phyloP scores from a whole-genome alignment of 2,329 filamentous ascomycete genomes.

The Colletotrichum sp. region DNA sequence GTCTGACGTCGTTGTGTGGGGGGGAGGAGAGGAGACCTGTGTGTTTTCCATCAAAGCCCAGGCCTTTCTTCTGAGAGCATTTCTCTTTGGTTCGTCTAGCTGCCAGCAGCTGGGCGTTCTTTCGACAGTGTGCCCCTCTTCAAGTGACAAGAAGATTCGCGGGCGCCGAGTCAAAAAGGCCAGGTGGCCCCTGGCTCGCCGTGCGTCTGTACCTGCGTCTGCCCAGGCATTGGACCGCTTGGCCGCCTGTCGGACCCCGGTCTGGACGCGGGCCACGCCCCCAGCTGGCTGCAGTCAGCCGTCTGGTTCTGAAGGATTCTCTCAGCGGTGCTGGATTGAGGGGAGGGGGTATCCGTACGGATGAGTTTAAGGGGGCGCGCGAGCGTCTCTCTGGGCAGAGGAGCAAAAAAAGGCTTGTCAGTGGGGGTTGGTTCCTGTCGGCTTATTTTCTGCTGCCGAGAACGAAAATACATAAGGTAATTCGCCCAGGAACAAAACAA shows the following conservation, averaged over 20 bases:
- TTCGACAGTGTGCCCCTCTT: background rate
- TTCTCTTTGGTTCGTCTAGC: background rate
- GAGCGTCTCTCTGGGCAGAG: background rate
- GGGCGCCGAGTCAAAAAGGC: background rate
- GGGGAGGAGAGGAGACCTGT: background rate
- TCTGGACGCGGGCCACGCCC: background rate
- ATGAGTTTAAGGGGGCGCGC: background rate
- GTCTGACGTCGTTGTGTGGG: constrained; percentile 15
- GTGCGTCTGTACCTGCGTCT: constrained; percentile 17
- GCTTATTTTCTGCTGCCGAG: background rate
- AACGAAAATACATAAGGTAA: background rate
- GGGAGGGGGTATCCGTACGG: background rate
- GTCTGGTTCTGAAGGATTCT: background rate
- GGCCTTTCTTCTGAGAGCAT: background rate
- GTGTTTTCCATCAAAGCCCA: background rate
- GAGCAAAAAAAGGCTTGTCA: background rate
- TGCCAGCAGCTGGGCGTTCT: background rate
- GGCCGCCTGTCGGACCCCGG: background rate
- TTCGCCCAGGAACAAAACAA: background rate
- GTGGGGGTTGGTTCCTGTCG: background rate
- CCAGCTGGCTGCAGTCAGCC: background rate
- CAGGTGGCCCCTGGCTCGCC: background rate
- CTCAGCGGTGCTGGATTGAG: background rate
- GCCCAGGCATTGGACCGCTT: background rate
- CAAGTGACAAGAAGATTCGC: background rate